Conservation (phyloP, 306 rosid species). For the Arachis stenosperma region DNA sequence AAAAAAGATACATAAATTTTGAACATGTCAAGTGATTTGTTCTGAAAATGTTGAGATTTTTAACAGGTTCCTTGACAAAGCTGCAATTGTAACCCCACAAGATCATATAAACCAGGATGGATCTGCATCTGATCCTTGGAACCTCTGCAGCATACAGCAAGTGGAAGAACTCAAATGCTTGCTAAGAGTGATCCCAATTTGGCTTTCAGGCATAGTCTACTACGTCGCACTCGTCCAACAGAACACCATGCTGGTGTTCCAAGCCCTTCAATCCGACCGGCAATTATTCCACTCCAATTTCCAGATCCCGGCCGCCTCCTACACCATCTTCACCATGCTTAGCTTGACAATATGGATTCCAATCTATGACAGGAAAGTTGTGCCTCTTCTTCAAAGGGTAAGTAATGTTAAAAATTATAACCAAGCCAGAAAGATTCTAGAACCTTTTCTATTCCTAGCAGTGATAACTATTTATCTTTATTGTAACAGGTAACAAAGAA, state of each 20-base stretch:
- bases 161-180: constrained; percentile 87
- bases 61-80: constrained; percentile 74
- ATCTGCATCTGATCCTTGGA: constrained; percentile 76
- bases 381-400: constrained; percentile 55
- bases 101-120: constrained; percentile 66
- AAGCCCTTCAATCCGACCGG: constrained; percentile 81
- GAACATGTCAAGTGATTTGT: neutral
- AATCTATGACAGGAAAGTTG: constrained; percentile 64
- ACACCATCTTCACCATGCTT: constrained; percentile 61
- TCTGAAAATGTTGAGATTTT: constrained; percentile 8
- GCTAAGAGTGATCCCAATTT: constrained; percentile 73
- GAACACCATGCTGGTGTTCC: constrained; percentile 64
- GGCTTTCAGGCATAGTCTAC: constrained; percentile 60
- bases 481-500: constrained; percentile 42
- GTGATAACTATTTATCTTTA: no score
- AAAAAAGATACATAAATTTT: no score
- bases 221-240: constrained; percentile 58
- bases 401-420: no score
- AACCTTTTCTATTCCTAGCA: no score
- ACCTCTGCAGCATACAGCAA: constrained; percentile 75
- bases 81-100: constrained; percentile 60
- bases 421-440: no score
- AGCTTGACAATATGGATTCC: constrained; percentile 71
- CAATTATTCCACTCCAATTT: constrained; percentile 48
- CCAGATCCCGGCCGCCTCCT: constrained; percentile 80